Conservation (phyloP, 176 grass and related monocot genomes). For the Juncus inflexus region DNA sequence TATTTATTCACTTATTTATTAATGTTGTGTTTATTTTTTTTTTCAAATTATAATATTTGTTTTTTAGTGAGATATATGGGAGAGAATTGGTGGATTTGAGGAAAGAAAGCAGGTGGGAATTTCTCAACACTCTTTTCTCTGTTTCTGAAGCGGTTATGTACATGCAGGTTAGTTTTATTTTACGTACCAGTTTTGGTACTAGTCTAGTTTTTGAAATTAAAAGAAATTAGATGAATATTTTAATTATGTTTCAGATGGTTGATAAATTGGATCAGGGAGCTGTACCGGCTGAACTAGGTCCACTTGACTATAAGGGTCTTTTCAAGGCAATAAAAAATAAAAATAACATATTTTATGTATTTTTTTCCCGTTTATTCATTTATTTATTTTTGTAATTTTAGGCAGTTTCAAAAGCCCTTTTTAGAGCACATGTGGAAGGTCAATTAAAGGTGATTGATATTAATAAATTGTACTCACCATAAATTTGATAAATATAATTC, state of each 20-base stretch:
- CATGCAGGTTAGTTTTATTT: conserved; percentile 70
- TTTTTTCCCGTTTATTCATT: conserved; percentile 11
- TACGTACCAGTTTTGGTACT: not conserved
- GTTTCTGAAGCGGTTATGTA: conserved; percentile 99
- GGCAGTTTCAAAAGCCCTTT: conserved; percentile 85
- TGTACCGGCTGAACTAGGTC: conserved; percentile 70
- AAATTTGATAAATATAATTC: not conserved
- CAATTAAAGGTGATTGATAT: conserved; percentile 75
- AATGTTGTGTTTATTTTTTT: conserved; percentile 9
- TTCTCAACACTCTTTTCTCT: conserved; percentile 97
- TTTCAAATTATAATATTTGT: conserved; percentile 20
- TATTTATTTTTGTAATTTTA: conserved; percentile 36
- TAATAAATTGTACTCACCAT: conserved; percentile 6
- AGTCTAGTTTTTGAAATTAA: no score
- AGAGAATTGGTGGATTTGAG: conserved; percentile 92
- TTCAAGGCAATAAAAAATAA: conserved; percentile 53
- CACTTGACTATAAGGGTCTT: conserved; percentile 83
- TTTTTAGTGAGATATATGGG: conserved; percentile 92
- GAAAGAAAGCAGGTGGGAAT: conserved; percentile 91
- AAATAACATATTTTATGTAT: not conserved
- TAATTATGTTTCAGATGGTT: conserved; percentile 66
- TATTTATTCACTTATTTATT: conserved; percentile 8
- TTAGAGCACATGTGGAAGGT: conserved; percentile 98
- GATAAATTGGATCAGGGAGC: conserved; percentile 92
- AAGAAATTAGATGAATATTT: not conserved